A percentile compares a stretch with the other conserved stretches of the same genome.
Conservation (phyloP, 805 yeast genomes). For the Wickerhamomyces tratensis region DNA sequence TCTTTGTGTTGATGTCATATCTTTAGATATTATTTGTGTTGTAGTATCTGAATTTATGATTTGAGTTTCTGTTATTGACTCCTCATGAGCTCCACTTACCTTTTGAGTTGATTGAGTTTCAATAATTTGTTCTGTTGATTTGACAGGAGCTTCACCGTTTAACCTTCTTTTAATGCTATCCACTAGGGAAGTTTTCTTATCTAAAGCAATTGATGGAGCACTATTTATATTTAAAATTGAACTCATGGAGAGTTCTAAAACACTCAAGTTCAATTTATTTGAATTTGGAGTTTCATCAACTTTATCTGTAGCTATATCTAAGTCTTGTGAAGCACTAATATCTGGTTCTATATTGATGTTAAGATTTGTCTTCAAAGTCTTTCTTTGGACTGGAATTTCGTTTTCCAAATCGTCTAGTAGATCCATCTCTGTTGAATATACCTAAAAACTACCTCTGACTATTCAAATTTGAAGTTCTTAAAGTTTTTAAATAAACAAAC, state of each 20-base stretch:
- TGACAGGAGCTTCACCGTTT: slow-evolving; percentile 1
- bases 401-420: slow-evolving; percentile 12
- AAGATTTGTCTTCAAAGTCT: slow-evolving; percentile 13
- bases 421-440: slow-evolving; percentile 8
- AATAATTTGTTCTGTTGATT: neutral
- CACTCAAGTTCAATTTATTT: too few relatives aligned
- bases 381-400: slow-evolving; percentile 5
- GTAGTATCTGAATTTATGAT: too few relatives aligned
- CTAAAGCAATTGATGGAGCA: neutral
- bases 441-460: too few relatives aligned
- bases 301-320: too few relatives aligned
- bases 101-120: neutral
- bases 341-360: neutral
- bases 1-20: neutral
- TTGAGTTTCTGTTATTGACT: too few relatives aligned
- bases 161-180: slow-evolving; percentile 3
- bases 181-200: neutral
- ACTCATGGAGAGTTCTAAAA: neutral
- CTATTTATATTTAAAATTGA: neutral
- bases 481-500: too few relatives aligned
- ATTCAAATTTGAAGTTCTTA: too few relatives aligned
- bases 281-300: neutral
- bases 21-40: too few relatives aligned
- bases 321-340: too few relatives aligned
- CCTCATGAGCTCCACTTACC: neutral